Evolutionary conservation across 257 asterid species (phyloP).

Genomic region (Phtheirospermum japonicum): DNA sequence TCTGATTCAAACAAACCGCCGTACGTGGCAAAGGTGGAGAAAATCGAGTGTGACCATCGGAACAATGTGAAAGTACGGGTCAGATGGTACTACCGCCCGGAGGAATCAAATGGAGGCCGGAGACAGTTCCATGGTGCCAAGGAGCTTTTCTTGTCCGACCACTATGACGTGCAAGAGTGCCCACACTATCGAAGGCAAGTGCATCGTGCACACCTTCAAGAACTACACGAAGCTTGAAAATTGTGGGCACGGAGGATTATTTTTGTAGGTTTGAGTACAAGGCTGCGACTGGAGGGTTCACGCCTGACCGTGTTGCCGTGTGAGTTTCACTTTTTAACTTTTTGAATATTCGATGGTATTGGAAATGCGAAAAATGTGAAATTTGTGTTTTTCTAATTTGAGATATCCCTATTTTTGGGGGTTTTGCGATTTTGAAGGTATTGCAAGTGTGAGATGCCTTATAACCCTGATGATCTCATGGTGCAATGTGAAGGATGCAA

Average conservation of each 20-base stretch:
- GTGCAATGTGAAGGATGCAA: slow-evolving; percentile 79
- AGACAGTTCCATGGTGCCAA: slow-evolving; percentile 78
- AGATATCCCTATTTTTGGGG: neutral
- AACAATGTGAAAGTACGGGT: slow-evolving; percentile 63
- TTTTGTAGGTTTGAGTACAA: slow-evolving; percentile 68
- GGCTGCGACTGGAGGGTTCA: slow-evolving; percentile 71
- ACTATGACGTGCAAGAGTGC: slow-evolving; percentile 76
- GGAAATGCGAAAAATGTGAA: neutral
- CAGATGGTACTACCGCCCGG: slow-evolving; percentile 74
- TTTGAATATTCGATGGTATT: neutral
- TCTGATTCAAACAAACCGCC: slow-evolving; percentile 57
- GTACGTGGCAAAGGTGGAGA: slow-evolving; percentile 66
- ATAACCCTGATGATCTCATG: slow-evolving; percentile 82
- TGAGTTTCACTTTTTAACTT: slow-evolving; percentile 36
- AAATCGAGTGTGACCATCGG: slow-evolving; percentile 58
- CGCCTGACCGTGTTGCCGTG: slow-evolving; percentile 84
- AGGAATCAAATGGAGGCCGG: slow-evolving; percentile 70
- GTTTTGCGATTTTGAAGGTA: slow-evolving; percentile 40
- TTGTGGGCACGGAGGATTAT: slow-evolving; percentile 71
- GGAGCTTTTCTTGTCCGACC: slow-evolving; percentile 72
- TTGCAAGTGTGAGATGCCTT: slow-evolving; percentile 88
- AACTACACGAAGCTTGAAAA: slow-evolving; percentile 69
- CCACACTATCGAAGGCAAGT: slow-evolving; percentile 73
- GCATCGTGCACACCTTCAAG: slow-evolving; percentile 63
- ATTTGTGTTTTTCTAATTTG: slow-evolving; percentile 9